Conservation (phyloP, 2,329 filamentous ascomycete genomes). For the Phyllosticta citrichinensis region DNA sequence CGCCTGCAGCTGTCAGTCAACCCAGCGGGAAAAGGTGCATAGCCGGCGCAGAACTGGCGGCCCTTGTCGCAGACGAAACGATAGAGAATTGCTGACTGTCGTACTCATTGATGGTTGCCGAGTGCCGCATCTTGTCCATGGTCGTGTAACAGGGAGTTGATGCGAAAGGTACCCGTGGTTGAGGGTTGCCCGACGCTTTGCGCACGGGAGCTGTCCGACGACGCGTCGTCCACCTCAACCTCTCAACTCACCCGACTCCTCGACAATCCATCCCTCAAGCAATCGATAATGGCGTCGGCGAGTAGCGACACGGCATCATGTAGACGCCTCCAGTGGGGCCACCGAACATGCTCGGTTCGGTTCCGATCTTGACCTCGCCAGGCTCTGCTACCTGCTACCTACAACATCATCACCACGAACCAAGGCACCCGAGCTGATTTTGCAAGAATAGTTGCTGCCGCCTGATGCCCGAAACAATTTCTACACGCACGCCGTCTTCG, state of each 20-base stretch:
- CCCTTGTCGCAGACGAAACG: background rate
- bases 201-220: background rate
- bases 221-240: background rate
- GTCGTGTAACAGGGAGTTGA: background rate
- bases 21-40: background rate
- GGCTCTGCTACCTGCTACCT: background rate
- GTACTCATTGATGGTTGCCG: background rate
- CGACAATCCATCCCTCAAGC: background rate
- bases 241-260: background rate
- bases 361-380: background rate
- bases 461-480: background rate
- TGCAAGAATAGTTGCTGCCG: background rate
- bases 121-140: background rate
- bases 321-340: background rate
- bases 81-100: background rate
- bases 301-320: background rate
- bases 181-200: background rate
- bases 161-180: background rate
- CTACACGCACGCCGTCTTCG: background rate
- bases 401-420: background rate
- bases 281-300: background rate
- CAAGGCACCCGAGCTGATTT: background rate
- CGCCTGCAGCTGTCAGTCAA: background rate
- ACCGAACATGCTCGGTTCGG: background rate
- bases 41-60: background rate